Conservation (phyloP, 306 rosid genomes). For the Dryas drummondii region DNA sequence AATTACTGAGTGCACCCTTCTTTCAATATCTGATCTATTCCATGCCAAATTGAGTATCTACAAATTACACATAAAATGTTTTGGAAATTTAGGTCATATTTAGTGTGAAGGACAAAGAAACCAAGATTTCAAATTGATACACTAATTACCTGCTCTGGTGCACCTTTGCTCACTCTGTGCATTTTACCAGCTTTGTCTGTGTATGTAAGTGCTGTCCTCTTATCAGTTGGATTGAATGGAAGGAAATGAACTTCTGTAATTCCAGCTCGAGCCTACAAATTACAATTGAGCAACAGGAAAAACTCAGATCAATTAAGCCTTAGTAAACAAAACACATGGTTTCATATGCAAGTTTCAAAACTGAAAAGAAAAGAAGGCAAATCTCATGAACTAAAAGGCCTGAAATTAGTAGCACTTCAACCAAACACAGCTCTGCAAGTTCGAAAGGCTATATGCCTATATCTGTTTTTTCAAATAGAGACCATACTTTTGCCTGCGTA, state of each 20-base stretch:
- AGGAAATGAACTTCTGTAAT: conserved; percentile 27
- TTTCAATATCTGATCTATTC: conserved; percentile 23
- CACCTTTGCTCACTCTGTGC: conserved; percentile 27
- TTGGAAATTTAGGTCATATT: background rate
- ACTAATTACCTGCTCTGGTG: conserved; percentile 23
- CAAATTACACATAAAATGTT: background rate
- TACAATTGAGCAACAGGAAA: background rate
- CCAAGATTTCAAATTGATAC: background rate
- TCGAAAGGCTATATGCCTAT: background rate
- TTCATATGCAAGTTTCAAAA: background rate
- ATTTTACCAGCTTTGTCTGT: conserved; percentile 20
- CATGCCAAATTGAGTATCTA: conserved; percentile 27
- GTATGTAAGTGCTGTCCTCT: conserved; percentile 31
- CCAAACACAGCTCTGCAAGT: background rate
- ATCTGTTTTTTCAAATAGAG: background rate
- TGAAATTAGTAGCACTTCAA: background rate
- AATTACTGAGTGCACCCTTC: conserved; percentile 17
- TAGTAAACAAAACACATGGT: background rate
- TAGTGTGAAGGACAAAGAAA: background rate
- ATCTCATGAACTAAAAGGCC: background rate
- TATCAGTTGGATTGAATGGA: conserved; percentile 28
- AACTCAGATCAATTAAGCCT: background rate
- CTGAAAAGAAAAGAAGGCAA: background rate
- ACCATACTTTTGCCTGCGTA: background rate
- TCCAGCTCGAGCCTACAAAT: conserved; percentile 17